Percentiles rank a stretch among this genome's conserved stretches.
Evolutionary conservation across 2,329 filamentous ascomycete genomes (phyloP).

Genomic region (Chrysoporthe cubensis): DNA sequence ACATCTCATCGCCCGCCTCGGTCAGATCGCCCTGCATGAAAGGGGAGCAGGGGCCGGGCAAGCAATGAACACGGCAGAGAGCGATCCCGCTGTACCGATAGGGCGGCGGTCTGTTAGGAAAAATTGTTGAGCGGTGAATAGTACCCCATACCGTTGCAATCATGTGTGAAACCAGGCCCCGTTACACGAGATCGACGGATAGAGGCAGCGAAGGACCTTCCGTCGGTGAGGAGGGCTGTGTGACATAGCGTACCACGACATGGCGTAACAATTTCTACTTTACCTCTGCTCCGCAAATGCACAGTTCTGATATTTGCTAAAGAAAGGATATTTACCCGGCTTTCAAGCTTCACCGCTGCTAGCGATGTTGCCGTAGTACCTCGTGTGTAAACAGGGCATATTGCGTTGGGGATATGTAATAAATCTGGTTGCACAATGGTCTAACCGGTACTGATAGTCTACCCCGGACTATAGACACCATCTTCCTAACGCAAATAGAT

Average conservation of each 20-base stretch:
- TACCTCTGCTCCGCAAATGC: neutral
- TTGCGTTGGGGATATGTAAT: neutral
- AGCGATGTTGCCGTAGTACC: neutral
- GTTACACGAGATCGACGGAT: conserved; percentile 14
- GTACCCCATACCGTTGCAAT: neutral
- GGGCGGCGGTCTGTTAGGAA: neutral
- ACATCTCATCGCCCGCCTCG: neutral
- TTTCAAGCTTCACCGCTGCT: neutral
- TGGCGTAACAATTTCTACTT: neutral
- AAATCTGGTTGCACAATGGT: neutral
- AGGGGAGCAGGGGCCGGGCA: neutral
- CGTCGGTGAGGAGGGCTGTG: neutral
- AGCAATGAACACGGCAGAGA: neutral
- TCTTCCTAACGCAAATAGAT: neutral
- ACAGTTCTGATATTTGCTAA: neutral
- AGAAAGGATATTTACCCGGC: neutral
- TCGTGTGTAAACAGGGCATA: neutral
- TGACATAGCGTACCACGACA: neutral
- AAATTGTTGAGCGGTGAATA: neutral
- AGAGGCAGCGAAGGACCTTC: neutral
- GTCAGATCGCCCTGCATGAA: neutral
- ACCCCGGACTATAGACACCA: neutral
- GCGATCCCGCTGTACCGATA: neutral
- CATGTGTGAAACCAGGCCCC: neutral
- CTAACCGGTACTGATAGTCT: too few relatives aligned